Conservation (phyloP, 495 filamentous ascomycete species). For the Aspergillus nidulans region DNA sequence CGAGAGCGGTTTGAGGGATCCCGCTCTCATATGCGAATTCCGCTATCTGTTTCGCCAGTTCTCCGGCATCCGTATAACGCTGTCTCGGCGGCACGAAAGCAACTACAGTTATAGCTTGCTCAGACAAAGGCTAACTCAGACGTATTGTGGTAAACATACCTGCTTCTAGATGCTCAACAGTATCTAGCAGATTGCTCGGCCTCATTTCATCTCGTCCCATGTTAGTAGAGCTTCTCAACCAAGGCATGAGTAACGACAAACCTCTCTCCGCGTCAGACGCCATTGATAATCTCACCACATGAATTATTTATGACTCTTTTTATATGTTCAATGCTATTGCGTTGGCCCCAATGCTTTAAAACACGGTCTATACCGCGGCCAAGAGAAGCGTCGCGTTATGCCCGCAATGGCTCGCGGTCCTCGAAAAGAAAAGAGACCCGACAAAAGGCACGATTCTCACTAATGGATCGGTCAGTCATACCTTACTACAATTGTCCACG, state of each 20-base stretch:
- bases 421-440: background rate
- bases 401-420: background rate
- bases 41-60: constrained; percentile 38
- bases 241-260: constrained; percentile 1
- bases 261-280: constrained; percentile 19
- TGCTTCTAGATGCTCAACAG: constrained; percentile 40
- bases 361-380: background rate
- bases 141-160: constrained; percentile 21
- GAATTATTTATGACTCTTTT: background rate
- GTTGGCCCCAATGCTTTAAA: background rate
- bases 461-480: background rate
- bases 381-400: background rate
- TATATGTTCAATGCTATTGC: background rate
- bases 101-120: constrained; percentile 26
- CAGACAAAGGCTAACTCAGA: background rate
- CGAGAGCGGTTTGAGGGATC: constrained; percentile 54
- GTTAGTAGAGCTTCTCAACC: constrained; percentile 2
- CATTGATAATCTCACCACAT: constrained; percentile 4
- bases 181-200: constrained; percentile 31
- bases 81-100: constrained; percentile 39
- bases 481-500: background rate
- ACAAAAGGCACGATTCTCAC: background rate
- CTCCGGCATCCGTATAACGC: constrained; percentile 38
- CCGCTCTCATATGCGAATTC: constrained; percentile 61
- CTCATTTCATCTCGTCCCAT: constrained; percentile 13